Base-by-base conservation (phyloP, 139 green algal genomes). In the Desmodesmus armatus region DNA sequence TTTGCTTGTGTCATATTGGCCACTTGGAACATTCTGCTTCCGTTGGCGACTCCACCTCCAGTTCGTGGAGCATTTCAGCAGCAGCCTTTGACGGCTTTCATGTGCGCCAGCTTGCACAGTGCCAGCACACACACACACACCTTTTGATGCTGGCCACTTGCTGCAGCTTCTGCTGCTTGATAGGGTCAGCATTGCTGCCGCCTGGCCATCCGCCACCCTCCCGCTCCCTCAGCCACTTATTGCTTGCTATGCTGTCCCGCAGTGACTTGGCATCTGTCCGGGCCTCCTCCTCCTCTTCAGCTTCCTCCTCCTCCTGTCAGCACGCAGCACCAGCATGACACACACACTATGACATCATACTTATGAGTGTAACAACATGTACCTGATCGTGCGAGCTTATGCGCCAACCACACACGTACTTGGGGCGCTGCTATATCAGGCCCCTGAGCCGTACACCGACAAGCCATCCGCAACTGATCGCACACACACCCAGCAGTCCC, bases 101-200 rank as follows among this genome's bases (percentile, higher is more conserved):
- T 62, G 51, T 19, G 19, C 51, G 0, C 19, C 51, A 62, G 17
- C 1, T 33, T 2, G 1, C 51, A 62, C 51, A n/a, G 58, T 67
- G 58, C 58, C 58, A 67, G 67, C 25, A 17, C 35, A n/a, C n/a
- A n/a, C n/a, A n/a, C n/a, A 19, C 85, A 40, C 62, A 88, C 58
- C 49, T 69, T 4, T 75, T 88, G 41, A 93, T 90, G 67, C 87
- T 73, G 82, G 69, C 85, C 76, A 94, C 85, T 44, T 90, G 87
- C 55, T 89, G 80, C n/a, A 84, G 80, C 66, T 96, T 51, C 75
- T 95, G 85, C 31, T 87, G 44, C 43, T 85, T 84, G 80, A 95
- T 75, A 25, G 75, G 70, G 51, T 95, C 91, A n/a, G n/a, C 21
- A 49, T 44, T 6, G 21, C 62, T 43, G 60, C 53, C 31, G 6